Evolutionary conservation across 2,329 filamentous ascomycete species (phyloP), one percentile per base, ranked within the genome.

Genomic region (Stagonosporopsis vannaccii): DNA sequence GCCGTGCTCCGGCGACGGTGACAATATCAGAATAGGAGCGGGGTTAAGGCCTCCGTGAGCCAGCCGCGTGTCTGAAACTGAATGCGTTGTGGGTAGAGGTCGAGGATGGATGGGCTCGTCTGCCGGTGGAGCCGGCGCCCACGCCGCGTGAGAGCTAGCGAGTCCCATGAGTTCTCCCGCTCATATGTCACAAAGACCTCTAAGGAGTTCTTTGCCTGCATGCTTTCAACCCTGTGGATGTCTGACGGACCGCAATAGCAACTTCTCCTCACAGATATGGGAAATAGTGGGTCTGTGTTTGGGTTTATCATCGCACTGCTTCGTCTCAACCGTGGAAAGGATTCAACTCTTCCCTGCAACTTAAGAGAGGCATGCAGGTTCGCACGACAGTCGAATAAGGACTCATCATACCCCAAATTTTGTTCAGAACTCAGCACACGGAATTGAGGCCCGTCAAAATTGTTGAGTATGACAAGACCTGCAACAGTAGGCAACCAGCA

Each of bases 21-120:
- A 37, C 42, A 37, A 13, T 26, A n/a, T 43, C 47, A 22, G 17
- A 47, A 51, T 7, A 51, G 47, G 53, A 51, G 42, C 53, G 53
- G 53, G 25, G 25, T 25, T 26, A 11, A 19, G 22, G 48, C 23
- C 53, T 51, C 53, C 53, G 53, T 51, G 43, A 47, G 13, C 47
- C 17, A 51, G 46, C 37, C 28, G 20, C 37, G 19, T 43, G 25
- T 37, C 51, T 51, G 30, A 43, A 51, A 47, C 47, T 36, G 47
- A 42, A 42, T 12, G 23, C 28, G 46, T 51, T 47, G 37, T 32
- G 37, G 19, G 9, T 32, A 30, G 41, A 50, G 35, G 30, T 15
- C 22, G 28, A 30, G 40, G 41, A 28, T 19, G 20, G 32, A n/a
- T 42, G 39, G 33, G 36, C 23, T 26, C 22, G 22, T 42, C 17